A percentile compares a stretch with the other conserved stretches of the same genome.
These are phyloP conservation scores for Dictyostelium citrinum DNA, from an alignment of 78 protist genomes.

Conservation along the genomic window DNA sequence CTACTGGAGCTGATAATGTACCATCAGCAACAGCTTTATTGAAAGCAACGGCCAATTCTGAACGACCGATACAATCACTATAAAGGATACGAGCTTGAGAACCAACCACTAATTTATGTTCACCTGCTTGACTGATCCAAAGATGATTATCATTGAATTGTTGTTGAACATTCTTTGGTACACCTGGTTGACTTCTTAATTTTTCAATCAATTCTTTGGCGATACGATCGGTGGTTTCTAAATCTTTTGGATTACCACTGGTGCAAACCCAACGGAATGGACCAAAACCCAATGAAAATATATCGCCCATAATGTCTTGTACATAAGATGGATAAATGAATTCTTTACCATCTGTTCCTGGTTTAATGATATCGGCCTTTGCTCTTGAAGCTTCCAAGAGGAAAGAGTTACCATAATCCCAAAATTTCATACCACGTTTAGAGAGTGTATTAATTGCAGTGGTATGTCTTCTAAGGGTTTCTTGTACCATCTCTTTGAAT, in stretches of 20 bases:
- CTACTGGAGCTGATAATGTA: slow-evolving; percentile 65
- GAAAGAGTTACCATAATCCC: slow-evolving; percentile 94
- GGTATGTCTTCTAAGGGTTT: slow-evolving; percentile 84
- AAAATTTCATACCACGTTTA: slow-evolving; percentile 90
- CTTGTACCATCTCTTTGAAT: slow-evolving; percentile 89
- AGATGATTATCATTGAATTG: slow-evolving; percentile 90
- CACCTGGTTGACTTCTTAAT: slow-evolving; percentile 1
- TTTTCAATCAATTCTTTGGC: slow-evolving; percentile 83
- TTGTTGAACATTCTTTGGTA: slow-evolving; percentile 50
- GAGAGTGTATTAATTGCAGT: slow-evolving; percentile 85
- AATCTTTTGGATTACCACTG: slow-evolving; percentile 70
- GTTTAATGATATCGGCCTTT: slow-evolving; percentile 86
- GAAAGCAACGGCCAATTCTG: slow-evolving; percentile 87
- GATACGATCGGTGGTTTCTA: slow-evolving; percentile 87
- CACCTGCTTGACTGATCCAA: slow-evolving; percentile 89
- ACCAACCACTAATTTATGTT: slow-evolving; percentile 88
- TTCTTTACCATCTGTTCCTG: slow-evolving; percentile 20
- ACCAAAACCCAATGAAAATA: slow-evolving; percentile 93
- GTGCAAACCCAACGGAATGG: slow-evolving; percentile 97
- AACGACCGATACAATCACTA: slow-evolving; percentile 86
- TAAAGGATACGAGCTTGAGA: slow-evolving; percentile 92
- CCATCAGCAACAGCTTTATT: slow-evolving; percentile 90
- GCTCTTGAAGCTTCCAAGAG: slow-evolving; percentile 89
- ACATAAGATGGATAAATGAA: slow-evolving; percentile 93
- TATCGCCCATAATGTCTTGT: slow-evolving; percentile 94